These are phyloP conservation scores for Paulownia fortunei DNA, from an alignment of 257 asterid genomes.

Conservation along the genomic window DNA sequence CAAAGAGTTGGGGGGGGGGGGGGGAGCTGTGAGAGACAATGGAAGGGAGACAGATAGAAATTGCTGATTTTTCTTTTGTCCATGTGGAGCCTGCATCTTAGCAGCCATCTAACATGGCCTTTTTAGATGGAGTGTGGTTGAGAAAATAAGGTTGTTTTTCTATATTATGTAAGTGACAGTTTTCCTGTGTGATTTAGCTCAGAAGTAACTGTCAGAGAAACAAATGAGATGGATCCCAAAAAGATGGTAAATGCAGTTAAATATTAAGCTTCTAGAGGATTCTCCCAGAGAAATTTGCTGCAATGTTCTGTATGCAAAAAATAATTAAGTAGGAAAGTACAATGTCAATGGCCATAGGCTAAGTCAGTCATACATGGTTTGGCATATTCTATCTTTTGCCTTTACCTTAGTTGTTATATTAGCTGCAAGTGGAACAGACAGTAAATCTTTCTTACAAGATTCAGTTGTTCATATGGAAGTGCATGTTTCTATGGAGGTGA, in stretches of 20 bases:
- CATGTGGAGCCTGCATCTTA: neutral
- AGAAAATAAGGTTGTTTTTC: constrained; percentile 3
- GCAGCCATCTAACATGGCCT: neutral
- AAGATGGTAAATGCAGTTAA: neutral
- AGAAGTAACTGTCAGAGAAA: neutral
- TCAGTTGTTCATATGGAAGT: constrained; percentile 5
- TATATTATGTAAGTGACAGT: neutral
- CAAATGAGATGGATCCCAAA: neutral
- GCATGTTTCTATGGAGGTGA: neutral
- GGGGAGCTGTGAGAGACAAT: neutral
- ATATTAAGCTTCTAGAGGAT: constrained; percentile 3
- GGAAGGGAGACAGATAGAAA: neutral
- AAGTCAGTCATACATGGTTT: neutral
- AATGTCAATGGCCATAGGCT: neutral
- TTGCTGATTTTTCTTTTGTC: neutral
- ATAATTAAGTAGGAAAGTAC: neutral
- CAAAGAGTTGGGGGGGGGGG: neutral
- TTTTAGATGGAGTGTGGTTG: neutral
- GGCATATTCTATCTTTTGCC: neutral
- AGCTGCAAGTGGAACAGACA: constrained; percentile 1
- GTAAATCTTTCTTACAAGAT: neutral
- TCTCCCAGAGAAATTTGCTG: neutral
- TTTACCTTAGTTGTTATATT: neutral
- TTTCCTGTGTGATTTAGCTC: neutral
- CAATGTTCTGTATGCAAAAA: neutral